Conservation (phyloP, 83 land plant species). For the Larix sibirica region DNA sequence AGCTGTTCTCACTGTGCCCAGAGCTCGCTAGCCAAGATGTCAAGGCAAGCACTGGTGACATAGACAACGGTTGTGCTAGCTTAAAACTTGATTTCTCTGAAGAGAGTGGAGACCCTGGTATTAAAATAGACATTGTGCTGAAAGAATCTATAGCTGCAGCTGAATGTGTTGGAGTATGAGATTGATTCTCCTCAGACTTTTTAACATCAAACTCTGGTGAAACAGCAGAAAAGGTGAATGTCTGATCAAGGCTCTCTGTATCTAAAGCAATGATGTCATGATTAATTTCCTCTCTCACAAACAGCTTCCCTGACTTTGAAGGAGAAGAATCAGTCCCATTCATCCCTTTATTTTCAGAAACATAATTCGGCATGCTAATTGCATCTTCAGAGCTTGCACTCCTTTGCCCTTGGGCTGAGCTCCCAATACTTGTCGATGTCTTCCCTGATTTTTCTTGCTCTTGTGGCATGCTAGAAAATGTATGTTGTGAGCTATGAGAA, state of each 20-base stretch:
- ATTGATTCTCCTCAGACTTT: constrained; percentile 18
- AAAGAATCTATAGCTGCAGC: constrained; percentile 33
- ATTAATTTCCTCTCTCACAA: constrained; percentile 24
- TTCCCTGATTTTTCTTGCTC: constrained; percentile 65
- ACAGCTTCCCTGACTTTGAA: constrained; percentile 18
- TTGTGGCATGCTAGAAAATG: constrained; percentile 57
- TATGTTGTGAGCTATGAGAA: constrained; percentile 47
- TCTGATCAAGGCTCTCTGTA: constrained; percentile 36
- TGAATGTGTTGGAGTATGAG: constrained; percentile 6
- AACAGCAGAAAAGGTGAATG: constrained; percentile 32
- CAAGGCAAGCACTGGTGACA: constrained; percentile 59
- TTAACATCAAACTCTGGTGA: constrained; percentile 24
- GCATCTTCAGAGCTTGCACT: constrained; percentile 63
- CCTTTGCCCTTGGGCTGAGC: constrained; percentile 52
- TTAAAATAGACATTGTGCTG: constrained; percentile 40
- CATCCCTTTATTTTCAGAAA: constrained; percentile 16
- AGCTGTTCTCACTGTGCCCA: constrained; percentile 26
- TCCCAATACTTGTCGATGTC: constrained; percentile 61
- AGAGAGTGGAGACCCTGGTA: constrained; percentile 59
- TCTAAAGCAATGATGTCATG: constrained; percentile 22
- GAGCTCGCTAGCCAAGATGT: constrained; percentile 66
- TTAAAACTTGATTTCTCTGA: constrained; percentile 63
- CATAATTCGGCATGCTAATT: constrained; percentile 6
- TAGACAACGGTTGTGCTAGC: constrained; percentile 23
- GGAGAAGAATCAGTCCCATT: background rate